phyloP scores from a whole-genome alignment of 2,329 filamentous ascomycete genomes.

The Emergomyces orientalis region DNA sequence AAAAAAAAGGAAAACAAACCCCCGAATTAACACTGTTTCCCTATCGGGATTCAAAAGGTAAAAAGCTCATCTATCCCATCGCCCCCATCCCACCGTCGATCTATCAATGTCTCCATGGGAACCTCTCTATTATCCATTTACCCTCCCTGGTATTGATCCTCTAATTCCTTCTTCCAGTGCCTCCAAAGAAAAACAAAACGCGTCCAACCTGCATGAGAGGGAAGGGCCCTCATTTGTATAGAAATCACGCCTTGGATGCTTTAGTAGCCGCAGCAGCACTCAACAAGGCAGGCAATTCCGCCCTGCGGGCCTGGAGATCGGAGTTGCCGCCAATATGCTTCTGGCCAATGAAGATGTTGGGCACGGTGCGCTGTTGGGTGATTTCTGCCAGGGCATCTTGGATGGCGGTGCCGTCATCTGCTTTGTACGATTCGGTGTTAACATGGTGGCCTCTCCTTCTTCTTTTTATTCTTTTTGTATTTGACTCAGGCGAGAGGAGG shows the following conservation, averaged over 20 bases:
- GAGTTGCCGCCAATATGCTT: constrained; percentile 97
- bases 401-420: constrained; percentile 73
- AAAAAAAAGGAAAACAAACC: not conserved
- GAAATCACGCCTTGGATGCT: constrained; percentile 12
- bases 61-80: not conserved
- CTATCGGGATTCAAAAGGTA: not conserved
- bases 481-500: constrained; percentile 1
- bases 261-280: constrained; percentile 55
- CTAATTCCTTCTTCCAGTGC: not conserved
- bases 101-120: not conserved
- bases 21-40: not conserved
- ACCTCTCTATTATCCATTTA: not conserved
- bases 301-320: constrained; percentile 61
- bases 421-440: not conserved
- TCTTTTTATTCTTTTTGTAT: not conserved
- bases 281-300: constrained; percentile 55
- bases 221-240: not conserved
- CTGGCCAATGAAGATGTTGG: constrained; percentile 87
- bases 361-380: constrained; percentile 77
- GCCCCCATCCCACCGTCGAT: not conserved
- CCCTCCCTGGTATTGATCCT: not conserved
- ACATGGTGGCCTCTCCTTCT: constrained; percentile 10
- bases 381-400: constrained; percentile 76
- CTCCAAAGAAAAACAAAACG: not conserved
- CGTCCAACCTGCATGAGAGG: not conserved